Percentiles rank a stretch among this genome's conserved stretches.
Evolutionary conservation across 805 yeast genomes (phyloP).

Genomic region (Monosporozyma aquatica): DNA sequence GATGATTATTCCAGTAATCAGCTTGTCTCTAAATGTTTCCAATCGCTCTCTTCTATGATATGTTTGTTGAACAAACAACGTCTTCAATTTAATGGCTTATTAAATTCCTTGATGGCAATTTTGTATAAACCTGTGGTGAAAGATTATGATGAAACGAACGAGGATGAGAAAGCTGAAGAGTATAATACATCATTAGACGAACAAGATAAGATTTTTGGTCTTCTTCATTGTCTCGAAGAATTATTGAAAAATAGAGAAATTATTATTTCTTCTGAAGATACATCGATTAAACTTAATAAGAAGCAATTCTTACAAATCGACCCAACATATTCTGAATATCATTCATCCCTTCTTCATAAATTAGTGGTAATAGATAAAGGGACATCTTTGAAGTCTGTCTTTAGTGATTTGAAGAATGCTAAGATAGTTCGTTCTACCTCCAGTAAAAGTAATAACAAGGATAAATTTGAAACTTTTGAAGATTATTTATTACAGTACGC

Average conservation of each 20-base stretch:
- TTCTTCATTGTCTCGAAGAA: conserved; percentile 46
- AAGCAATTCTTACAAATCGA: conserved; percentile 15
- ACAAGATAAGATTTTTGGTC: conserved; percentile 61
- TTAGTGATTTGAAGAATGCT: conserved; percentile 29
- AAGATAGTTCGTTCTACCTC: conserved; percentile 16
- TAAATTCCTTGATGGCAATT: conserved; percentile 11
- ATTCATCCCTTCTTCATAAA: conserved; percentile 22
- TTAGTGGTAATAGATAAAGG: conserved; percentile 18
- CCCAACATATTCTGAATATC: conserved; percentile 25
- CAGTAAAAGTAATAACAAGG: not conserved
- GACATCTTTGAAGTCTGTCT: conserved; percentile 23
- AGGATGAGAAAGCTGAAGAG: conserved; percentile 59
- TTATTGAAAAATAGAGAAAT: conserved; percentile 37
- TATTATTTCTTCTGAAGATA: conserved; percentile 21
- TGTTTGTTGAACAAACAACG: conserved; percentile 21
- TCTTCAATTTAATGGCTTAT: conserved; percentile 16
- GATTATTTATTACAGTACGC: conserved; percentile 21
- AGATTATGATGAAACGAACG: conserved; percentile 13
- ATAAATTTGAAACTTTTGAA: conserved; percentile 13
- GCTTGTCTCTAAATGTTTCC: conserved; percentile 16
- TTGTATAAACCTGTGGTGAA: conserved; percentile 25
- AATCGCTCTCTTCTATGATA: conserved; percentile 12
- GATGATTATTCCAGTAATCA: conserved; percentile 19
- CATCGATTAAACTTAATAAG: conserved; percentile 10
- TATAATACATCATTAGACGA: conserved; percentile 64